phyloP scores from a whole-genome alignment of 345 rosid species.

The Citrus reticulata region DNA sequence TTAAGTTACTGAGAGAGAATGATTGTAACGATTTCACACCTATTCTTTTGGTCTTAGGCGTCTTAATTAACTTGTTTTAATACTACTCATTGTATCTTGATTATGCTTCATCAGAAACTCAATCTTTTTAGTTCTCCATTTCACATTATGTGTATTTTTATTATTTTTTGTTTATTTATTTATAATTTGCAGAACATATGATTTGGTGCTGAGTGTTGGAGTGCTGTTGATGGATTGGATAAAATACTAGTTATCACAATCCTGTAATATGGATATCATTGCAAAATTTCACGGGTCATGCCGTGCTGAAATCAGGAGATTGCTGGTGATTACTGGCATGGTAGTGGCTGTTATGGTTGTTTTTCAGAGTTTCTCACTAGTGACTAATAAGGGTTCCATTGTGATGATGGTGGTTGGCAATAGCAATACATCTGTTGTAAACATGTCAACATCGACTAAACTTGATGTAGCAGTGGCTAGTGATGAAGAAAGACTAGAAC shows the following conservation, averaged over 20 bases:
- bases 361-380: constrained; percentile 41
- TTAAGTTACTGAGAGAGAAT: background rate
- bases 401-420: constrained; percentile 4
- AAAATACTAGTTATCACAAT: background rate
- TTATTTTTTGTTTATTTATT: no score
- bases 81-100: background rate
- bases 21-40: background rate
- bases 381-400: constrained; percentile 21
- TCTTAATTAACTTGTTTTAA: background rate
- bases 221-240: background rate
- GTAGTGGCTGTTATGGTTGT: constrained; percentile 32
- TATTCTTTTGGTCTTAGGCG: constrained; percentile 1
- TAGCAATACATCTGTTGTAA: constrained; percentile 15
- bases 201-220: no score
- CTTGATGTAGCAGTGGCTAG: constrained; percentile 7
- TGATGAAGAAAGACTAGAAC: constrained; percentile 11
- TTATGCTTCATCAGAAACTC: background rate
- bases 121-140: background rate
- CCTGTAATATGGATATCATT: constrained; percentile 30
- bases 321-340: constrained; percentile 34
- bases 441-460: constrained; percentile 14
- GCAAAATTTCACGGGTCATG: constrained; percentile 24
- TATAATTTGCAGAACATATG: no score
- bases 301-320: constrained; percentile 42
- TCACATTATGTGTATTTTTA: background rate